phyloP scores from a whole-genome alignment of 495 filamentous ascomycete species.

The Aspergillus bridgeri region DNA sequence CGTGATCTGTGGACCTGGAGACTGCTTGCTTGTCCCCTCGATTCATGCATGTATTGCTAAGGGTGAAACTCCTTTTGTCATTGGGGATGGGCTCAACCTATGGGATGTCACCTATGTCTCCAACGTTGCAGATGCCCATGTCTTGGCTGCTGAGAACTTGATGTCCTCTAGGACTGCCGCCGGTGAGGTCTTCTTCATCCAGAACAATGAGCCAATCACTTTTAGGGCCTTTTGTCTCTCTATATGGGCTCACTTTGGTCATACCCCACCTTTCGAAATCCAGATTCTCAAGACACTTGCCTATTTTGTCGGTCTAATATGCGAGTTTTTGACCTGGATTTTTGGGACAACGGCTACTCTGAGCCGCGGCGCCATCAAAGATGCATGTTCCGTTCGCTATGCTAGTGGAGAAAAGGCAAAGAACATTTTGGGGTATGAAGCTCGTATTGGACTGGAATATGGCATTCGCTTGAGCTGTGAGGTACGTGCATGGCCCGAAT shows the following conservation, averaged over 20 bases:
- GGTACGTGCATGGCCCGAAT: slow-evolving; percentile 27
- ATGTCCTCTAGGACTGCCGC: slow-evolving; percentile 52
- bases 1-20: slow-evolving; percentile 55
- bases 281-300: slow-evolving; percentile 52
- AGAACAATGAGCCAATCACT: slow-evolving; percentile 59
- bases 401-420: slow-evolving; percentile 55
- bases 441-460: slow-evolving; percentile 53
- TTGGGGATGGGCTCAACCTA: slow-evolving; percentile 55
- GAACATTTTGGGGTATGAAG: slow-evolving; percentile 55
- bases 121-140: slow-evolving; percentile 61
- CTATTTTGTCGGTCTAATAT: slow-evolving; percentile 43
- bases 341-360: slow-evolving; percentile 47
- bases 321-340: slow-evolving; percentile 52
- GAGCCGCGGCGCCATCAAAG: slow-evolving; percentile 53
- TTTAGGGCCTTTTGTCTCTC: slow-evolving; percentile 59
- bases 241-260: slow-evolving; percentile 58
- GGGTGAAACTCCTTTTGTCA: slow-evolving; percentile 52
- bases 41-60: slow-evolving; percentile 56
- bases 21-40: slow-evolving; percentile 49
- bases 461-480: slow-evolving; percentile 51
- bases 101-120: slow-evolving; percentile 60
- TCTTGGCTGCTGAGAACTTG: slow-evolving; percentile 59
- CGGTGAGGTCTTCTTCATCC: slow-evolving; percentile 61
- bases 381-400: slow-evolving; percentile 53
- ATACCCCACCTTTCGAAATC: slow-evolving; percentile 49